Base-by-base conservation (phyloP, 257 asterid species). In the Solanum sitiens region DNA sequence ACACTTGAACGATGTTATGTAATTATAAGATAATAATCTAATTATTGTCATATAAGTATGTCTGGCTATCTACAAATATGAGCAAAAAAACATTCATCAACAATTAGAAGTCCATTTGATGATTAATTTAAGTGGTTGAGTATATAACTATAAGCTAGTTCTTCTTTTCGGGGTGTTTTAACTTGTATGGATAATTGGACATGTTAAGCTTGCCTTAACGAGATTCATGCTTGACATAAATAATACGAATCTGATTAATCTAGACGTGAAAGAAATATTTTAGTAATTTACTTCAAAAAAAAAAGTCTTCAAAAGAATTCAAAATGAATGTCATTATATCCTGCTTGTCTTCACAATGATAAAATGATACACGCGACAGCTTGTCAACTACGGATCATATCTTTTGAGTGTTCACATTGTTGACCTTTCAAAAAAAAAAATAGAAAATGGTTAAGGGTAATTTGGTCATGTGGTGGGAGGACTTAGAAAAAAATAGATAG, bases 1-100 rank as follows among this genome's bases (percentile, higher is more conserved):
- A 21, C 0, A 59, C 12, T 20, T 12, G 0, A 20, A 13, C 21
- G 0, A 59, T 59, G 27, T 21, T 21, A 59, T 0, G 1, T 56
- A 7, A 0, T 56, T 7, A 56, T 20, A 18, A 56, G 11, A 20
- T 56, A 56, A 56, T 18, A 4, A 56, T 56, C 25, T 56, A 56
- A 20, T 40, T 56, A 7, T 2, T 56, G 25, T 20, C n/a, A 56
- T 2, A 56, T 25, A 7, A 56, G 10, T 53, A 53, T 53, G n/a
- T 53, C 63, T 45, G 10, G 4, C 63, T 53, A 53, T 53, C 63
- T 53, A 53, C n/a, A 18, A 27, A 1, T 53, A 53, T 18, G 63
- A 53, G 82, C 9, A 4, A 6, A 74, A 37, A 6, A 1, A 20
- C 32, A 74, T 74, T 10, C 32, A 74, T 37, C 12, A 0, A 44